Evolutionary conservation across 1,139 yeast species (phyloP).

Genomic region (Sugiyamaella neomexicana): DNA sequence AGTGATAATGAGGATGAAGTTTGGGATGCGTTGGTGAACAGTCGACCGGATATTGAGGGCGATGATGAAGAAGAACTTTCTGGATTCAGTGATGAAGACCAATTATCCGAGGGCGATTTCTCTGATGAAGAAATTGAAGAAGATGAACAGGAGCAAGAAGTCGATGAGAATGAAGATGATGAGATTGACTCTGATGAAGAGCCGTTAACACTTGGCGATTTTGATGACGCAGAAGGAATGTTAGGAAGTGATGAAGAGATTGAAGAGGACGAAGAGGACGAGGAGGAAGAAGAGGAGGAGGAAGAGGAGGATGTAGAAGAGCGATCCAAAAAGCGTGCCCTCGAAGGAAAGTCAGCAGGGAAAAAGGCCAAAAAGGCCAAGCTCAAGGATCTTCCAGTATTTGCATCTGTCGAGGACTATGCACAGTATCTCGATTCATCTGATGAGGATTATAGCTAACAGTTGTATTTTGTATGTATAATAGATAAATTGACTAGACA

Average conservation of each 20-base stretch:
- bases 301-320: conserved; percentile 26
- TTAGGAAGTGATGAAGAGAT: conserved; percentile 34
- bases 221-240: conserved; percentile 38
- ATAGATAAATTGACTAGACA: not conserved
- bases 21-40: conserved; percentile 85
- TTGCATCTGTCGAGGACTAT: conserved; percentile 90
- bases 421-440: conserved; percentile 63
- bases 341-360: too few relatives aligned
- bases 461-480: not conserved
- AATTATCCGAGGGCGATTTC: conserved; percentile 51
- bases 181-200: conserved; percentile 32
- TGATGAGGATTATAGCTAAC: conserved; percentile 32
- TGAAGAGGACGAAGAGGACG: conserved; percentile 33
- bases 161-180: conserved; percentile 33
- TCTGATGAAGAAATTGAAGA: conserved; percentile 49
- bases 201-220: conserved; percentile 31
- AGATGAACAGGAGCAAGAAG: conserved; percentile 42
- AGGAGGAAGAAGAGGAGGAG: conserved; percentile 22
- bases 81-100: conserved; percentile 44
- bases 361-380: conserved; percentile 57
- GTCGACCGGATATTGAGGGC: conserved; percentile 79
- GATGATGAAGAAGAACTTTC: conserved; percentile 46
- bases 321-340: too few relatives aligned
- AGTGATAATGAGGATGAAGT: conserved; percentile 69
- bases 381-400: conserved; percentile 71